Base-by-base conservation (phyloP, 805 yeast species). In the Tetrapisispora nanseiensis region DNA sequence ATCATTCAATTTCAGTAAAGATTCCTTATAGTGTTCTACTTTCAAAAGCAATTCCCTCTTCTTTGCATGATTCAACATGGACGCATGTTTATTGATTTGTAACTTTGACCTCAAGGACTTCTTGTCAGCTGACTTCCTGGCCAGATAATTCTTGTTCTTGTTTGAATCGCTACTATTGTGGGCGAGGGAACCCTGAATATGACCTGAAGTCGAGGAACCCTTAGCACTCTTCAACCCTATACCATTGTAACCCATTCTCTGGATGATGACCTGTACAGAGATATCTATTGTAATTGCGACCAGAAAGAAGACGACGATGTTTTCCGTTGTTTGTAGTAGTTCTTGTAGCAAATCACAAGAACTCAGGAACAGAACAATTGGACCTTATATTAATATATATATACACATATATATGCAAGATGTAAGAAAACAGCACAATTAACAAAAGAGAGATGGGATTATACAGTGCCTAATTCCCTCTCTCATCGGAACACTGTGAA, bases 181-280 rank as follows among this genome's bases (percentile, higher is more conserved):
- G 1, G 60, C 62, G 19, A 59, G 41, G 6, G 65, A 59, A 34
- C 50, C 43, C 43, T 59, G 64, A 3, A 61, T 44, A 35, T 58
- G 61, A 6, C 65, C 65, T 3, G 63, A 59, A 1, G 65, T 61
- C 13, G 61, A 48, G 2, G 62, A 56, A 2, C 65, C 65, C 44
- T 61, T 61, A 4, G 65, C 63, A 34, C 56, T 51, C 20, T 51
- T 49, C 33, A 61, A 39, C 4, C 65, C 65, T 8, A 61, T 49
- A 6, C 60, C 32, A 10, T 29, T 29, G 13, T 29, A 29, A 6
- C 32, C 32, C 32, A 29, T 29, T 19, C 8, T n/a, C 6, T 9
- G 13, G 5, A 10, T 9, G 30, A 9, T 27, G 13, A 27, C n/a
- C n/a, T n/a, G n/a, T n/a, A n/a, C n/a, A n/a, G n/a, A n/a, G n/a